Evolutionary conservation across 2,329 filamentous ascomycete species (phyloP).

Genomic region (Fusarium oligoseptatum): DNA sequence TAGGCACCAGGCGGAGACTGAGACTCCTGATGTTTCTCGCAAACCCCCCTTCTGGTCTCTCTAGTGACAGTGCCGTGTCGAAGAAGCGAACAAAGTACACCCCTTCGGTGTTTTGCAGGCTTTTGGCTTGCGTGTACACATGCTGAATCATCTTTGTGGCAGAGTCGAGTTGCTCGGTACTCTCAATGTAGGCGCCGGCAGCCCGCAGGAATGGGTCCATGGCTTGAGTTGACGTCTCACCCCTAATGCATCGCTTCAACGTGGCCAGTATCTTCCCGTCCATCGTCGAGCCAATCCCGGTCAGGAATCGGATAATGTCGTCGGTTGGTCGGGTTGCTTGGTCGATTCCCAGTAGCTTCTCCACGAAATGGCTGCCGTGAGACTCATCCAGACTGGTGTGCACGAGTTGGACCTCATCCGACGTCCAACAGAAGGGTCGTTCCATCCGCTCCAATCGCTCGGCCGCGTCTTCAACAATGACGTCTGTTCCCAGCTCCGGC

Average conservation of each 20-base stretch:
- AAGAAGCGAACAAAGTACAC: constrained; percentile 63
- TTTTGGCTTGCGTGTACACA: constrained; percentile 58
- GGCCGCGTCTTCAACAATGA: constrained; percentile 55
- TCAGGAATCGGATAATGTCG: constrained; percentile 69
- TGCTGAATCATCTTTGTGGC: constrained; percentile 58
- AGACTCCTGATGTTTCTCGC: constrained; percentile 33
- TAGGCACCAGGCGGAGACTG: constrained; percentile 49
- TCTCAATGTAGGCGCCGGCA: constrained; percentile 65
- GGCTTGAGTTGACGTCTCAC: constrained; percentile 56
- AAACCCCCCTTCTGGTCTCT: constrained; percentile 46
- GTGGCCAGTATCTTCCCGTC: constrained; percentile 66
- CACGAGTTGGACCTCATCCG: constrained; percentile 61
- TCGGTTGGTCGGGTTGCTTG: constrained; percentile 66
- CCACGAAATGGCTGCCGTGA: constrained; percentile 66
- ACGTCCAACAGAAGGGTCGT: constrained; percentile 59
- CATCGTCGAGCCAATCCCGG: constrained; percentile 65
- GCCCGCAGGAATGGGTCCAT: constrained; percentile 71
- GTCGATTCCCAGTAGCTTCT: constrained; percentile 75
- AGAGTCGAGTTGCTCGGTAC: constrained; percentile 51
- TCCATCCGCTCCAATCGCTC: constrained; percentile 56
- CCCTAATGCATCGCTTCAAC: constrained; percentile 66
- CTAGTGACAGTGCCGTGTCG: constrained; percentile 46
- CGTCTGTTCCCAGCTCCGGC: constrained; percentile 50
- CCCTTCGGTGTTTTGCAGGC: constrained; percentile 63
- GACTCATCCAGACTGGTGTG: constrained; percentile 53